A percentile compares a stretch with the other conserved stretches of the same genome.
phyloP scores from a whole-genome alignment of 805 yeast genomes.

The Metschnikowia kunwiensis region DNA sequence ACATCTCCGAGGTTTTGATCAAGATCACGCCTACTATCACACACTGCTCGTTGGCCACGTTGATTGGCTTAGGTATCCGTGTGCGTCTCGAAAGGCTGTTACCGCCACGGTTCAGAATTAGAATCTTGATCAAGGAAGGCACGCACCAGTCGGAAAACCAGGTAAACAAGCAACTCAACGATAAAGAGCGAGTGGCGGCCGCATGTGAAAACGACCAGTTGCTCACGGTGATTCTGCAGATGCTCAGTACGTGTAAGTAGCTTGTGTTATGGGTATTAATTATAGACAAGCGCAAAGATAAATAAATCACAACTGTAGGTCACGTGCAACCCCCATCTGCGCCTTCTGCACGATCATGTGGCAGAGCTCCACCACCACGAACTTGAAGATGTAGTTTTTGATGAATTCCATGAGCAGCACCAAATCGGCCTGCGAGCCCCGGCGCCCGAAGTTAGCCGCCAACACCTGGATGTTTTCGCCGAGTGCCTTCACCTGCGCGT shows the following conservation, averaged over 20 bases:
- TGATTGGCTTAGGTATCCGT: conserved; percentile 91
- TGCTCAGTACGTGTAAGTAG: conserved; percentile 76
- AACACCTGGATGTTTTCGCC: conserved; percentile 14
- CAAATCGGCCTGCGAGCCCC: conserved; percentile 19
- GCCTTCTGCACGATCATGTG: conserved; percentile 30
- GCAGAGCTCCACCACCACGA: conserved; percentile 35
- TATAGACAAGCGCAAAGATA: not conserved
- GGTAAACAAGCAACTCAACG: conserved; percentile 94
- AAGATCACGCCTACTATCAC: conserved; percentile 96
- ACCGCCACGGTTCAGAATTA: conserved; percentile 78
- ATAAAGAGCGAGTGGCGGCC: conserved; percentile 96
- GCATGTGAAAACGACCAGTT: conserved; percentile 97
- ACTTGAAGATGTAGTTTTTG: conserved; percentile 31
- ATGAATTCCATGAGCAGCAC: conserved; percentile 35
- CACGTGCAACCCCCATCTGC: conserved; percentile 3
- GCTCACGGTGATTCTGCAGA: conserved; percentile 82
- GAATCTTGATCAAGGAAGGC: conserved; percentile 81
- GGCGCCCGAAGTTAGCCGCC: conserved; percentile 9
- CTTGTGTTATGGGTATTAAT: not conserved
- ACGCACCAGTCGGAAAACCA: conserved; percentile 94
- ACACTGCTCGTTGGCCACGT: conserved; percentile 93
- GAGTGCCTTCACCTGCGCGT: conserved; percentile 26
- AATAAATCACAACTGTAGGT: not conserved
- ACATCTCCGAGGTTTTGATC: conserved; percentile 72
- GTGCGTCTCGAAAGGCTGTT: conserved; percentile 87